Percentiles rank a stretch among this genome's conserved stretches.
Evolutionary conservation across 2,329 filamentous ascomycete genomes (phyloP).

Genomic region (Scolecobasidium constrictum): DNA sequence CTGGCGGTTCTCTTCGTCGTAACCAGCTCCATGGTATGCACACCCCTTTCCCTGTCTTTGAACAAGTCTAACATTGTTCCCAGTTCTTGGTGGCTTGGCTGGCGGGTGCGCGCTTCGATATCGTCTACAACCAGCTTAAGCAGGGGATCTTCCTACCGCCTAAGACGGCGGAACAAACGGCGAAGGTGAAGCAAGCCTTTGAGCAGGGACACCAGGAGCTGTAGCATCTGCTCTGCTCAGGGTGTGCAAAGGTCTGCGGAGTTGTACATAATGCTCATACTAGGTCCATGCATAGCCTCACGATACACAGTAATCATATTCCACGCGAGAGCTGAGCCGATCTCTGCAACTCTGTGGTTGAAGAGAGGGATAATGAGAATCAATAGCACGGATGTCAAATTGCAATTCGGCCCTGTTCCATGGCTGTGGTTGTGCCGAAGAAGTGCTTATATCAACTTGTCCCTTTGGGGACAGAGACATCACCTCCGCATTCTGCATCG

Average conservation of each 20-base stretch:
- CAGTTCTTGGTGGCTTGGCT: slow-evolving; percentile 70
- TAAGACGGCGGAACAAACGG: too few relatives aligned
- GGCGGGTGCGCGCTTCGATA: slow-evolving; percentile 73
- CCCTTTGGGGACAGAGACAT: neutral
- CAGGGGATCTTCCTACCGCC: slow-evolving; percentile 24
- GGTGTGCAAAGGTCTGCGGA: too few relatives aligned
- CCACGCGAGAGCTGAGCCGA: too few relatives aligned
- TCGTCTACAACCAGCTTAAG: slow-evolving; percentile 47
- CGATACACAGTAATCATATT: too few relatives aligned
- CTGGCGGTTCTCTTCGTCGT: slow-evolving; percentile 60
- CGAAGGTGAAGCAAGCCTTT: too few relatives aligned
- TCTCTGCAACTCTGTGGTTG: too few relatives aligned
- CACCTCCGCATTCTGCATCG: too few relatives aligned
- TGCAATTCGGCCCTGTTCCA: slow-evolving; percentile 69
- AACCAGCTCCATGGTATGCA: slow-evolving; percentile 67
- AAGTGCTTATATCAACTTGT: slow-evolving; percentile 71
- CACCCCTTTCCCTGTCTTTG: neutral
- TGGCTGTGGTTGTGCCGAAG: slow-evolving; percentile 98
- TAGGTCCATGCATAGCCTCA: too few relatives aligned
- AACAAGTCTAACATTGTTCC: slow-evolving; percentile 3
- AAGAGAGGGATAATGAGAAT: neutral
- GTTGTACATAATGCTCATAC: too few relatives aligned
- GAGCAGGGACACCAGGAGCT: neutral
- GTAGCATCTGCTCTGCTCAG: too few relatives aligned
- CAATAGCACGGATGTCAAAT: slow-evolving; percentile 99